Evolutionary conservation across 164 flowering plant species (phyloP), one percentile per base, ranked within the genome.

Genomic region (Sedum album): DNA sequence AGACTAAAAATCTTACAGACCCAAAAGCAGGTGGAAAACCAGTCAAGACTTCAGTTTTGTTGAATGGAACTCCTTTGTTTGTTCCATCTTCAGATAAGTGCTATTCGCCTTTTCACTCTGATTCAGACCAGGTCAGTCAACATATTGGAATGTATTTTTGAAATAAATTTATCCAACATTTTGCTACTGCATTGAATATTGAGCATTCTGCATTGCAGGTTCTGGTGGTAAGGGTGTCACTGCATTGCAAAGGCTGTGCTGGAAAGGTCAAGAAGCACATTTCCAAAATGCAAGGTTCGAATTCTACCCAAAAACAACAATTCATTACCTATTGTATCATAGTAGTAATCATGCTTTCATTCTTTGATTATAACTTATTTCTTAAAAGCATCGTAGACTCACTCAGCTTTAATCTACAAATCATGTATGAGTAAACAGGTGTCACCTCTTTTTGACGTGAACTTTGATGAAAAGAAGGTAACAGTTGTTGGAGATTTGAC

Each of bases 361-460:
- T 6, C 6, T 38, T 38, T 41, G 2, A 41, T 8, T 4, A 8
- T 13, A 41, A 8, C 11, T 41, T 41, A 7, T 18, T 23, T 28
- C 62, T 57, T 31, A 25, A 26, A 20, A 1, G 31, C 15, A 20
- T 2, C 31, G 9, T 55, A n/a, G n/a, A n/a, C 21, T 26, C 21
- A 60, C 1, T 2, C 13, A 31, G 18, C 63, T 60, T 26, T 21
- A 60, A 23, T 31, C n/a, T n/a, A n/a, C n/a, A 15, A 2, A 2
- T 21, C 33, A 62, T 30, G 36, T 62, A n/a, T 35, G 38, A 62
- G 11, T 31, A 30, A 62, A 35, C 76, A 82, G 85, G 85, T 35
- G 85, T 82, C 64, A 76, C 75, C 38, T 82, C 85, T 1, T 82
- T n/a, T 78, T 76, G 72, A 72, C 76, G 78, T 82, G 75, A 82